These are phyloP conservation scores for Fusarium anguioides DNA, from an alignment of 2,329 filamentous ascomycete species.

Conservation along the genomic window DNA sequence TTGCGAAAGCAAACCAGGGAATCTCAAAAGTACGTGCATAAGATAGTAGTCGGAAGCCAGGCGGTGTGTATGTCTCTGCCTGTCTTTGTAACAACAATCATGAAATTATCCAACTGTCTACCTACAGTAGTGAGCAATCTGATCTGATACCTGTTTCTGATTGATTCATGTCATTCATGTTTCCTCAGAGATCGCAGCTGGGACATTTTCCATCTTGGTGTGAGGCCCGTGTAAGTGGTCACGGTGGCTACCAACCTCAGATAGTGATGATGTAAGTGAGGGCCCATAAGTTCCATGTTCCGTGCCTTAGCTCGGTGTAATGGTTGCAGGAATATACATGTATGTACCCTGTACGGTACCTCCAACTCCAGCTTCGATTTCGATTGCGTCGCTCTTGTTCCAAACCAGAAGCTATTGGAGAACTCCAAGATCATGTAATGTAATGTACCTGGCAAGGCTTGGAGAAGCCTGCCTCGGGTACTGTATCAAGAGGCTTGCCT, in stretches of 20 bases:
- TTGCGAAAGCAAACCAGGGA: constrained; percentile 11
- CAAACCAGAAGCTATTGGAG: constrained; percentile 12
- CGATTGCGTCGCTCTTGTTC: background rate
- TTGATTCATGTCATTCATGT: constrained; percentile 13
- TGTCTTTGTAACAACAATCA: background rate
- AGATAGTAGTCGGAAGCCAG: background rate
- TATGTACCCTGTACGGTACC: constrained; percentile 21
- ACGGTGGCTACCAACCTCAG: constrained; percentile 18
- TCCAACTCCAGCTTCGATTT: constrained; percentile 5
- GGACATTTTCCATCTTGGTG: constrained; percentile 6
- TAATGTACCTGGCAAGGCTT: constrained; percentile 12
- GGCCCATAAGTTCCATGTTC: constrained; percentile 36
- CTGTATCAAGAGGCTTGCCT: constrained; percentile 1
- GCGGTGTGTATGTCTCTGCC: constrained; percentile 27
- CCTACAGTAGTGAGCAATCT: background rate
- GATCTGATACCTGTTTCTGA: background rate
- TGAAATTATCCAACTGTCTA: background rate
- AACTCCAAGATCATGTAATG: constrained; percentile 5
- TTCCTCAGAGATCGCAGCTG: constrained; percentile 7
- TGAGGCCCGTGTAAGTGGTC: constrained; percentile 27
- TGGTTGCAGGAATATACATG: constrained; percentile 35
- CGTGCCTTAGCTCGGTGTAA: constrained; percentile 29
- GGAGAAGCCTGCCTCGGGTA: background rate
- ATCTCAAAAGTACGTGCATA: constrained; percentile 1
- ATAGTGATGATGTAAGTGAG: constrained; percentile 41